phyloP scores from a whole-genome alignment of 1,284 basidiomycete species.

The Heliocybe sulcata region DNA sequence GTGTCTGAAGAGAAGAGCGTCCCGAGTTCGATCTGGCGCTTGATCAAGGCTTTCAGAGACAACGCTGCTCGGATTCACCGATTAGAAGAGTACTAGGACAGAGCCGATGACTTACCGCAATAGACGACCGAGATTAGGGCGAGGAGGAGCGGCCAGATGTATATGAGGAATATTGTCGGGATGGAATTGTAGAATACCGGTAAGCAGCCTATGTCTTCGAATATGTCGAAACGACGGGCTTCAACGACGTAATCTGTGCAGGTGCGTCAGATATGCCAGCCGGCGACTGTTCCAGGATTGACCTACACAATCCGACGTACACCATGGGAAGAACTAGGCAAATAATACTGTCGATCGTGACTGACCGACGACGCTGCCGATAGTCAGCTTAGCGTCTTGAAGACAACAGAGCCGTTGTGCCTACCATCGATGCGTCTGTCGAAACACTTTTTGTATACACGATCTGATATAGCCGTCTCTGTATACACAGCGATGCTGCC shows the following conservation, averaged over 20 bases:
- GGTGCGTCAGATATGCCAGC: not conserved
- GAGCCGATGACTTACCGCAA: constrained; percentile 20
- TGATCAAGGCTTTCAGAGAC: constrained; percentile 28
- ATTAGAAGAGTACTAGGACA: too few species aligned
- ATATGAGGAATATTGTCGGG: constrained; percentile 24
- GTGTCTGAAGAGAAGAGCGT: constrained; percentile 28
- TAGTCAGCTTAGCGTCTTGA: too few species aligned
- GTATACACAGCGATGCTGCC: constrained; percentile 34
- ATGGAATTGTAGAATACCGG: constrained; percentile 22
- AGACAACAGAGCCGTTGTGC: too few species aligned
- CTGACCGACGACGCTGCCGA: too few species aligned
- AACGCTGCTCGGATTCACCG: constrained; percentile 25
- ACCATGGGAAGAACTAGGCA: constrained; percentile 27
- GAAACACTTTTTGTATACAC: constrained; percentile 20
- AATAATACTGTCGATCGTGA: too few species aligned
- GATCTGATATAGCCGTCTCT: constrained; percentile 35
- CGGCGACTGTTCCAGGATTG: constrained; percentile 17
- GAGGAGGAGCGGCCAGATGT: constrained; percentile 26
- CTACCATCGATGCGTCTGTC: constrained; percentile 20
- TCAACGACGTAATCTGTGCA: constrained; percentile 29
- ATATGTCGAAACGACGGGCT: constrained; percentile 32
- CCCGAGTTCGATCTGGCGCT: constrained; percentile 29
- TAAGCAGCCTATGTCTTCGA: constrained; percentile 30
- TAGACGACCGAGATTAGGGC: constrained; percentile 21
- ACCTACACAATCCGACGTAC: constrained; percentile 34